phyloP scores from a whole-genome alignment of 257 asterid species.

The Solanum pimpinellifolium region DNA sequence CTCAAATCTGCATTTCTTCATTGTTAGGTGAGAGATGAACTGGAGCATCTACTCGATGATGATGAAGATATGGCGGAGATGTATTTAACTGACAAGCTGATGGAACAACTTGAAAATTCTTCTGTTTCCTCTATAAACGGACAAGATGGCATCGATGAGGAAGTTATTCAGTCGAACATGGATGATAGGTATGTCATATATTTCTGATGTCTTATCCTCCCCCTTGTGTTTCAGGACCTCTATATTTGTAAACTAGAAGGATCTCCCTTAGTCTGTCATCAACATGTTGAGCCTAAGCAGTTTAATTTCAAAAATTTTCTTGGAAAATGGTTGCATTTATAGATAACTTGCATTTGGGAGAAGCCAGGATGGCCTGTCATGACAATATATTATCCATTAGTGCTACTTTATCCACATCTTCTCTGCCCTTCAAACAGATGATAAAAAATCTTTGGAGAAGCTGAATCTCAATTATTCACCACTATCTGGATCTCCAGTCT shows the following conservation, averaged over 20 bases:
- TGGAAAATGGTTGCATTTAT: not conserved
- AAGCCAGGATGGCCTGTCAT: not conserved
- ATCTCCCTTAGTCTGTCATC: not conserved
- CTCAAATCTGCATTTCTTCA: not conserved
- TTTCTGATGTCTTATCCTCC: not conserved
- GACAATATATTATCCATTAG: not conserved
- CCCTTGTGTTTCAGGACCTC: not conserved
- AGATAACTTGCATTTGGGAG: not conserved
- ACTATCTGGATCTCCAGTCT: not conserved
- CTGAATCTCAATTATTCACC: not conserved
- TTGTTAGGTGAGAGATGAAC: constrained; percentile 85
- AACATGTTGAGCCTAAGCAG: not conserved
- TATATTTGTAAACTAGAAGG: not conserved
- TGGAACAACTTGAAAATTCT: constrained; percentile 57
- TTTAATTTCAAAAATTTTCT: not conserved
- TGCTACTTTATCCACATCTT: not conserved
- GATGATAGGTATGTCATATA: constrained; percentile 42
- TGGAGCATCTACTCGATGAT: constrained; percentile 92
- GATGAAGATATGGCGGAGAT: constrained; percentile 98
- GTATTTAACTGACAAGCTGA: constrained; percentile 84
- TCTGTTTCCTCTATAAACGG: constrained; percentile 48
- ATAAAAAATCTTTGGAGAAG: not conserved
- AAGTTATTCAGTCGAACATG: constrained; percentile 23
- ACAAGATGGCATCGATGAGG: constrained; percentile 49
- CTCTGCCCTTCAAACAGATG: not conserved